Base-by-base conservation (phyloP, 371 early-diverging fungal genomes). In the Apophysomyces ossiformis region DNA sequence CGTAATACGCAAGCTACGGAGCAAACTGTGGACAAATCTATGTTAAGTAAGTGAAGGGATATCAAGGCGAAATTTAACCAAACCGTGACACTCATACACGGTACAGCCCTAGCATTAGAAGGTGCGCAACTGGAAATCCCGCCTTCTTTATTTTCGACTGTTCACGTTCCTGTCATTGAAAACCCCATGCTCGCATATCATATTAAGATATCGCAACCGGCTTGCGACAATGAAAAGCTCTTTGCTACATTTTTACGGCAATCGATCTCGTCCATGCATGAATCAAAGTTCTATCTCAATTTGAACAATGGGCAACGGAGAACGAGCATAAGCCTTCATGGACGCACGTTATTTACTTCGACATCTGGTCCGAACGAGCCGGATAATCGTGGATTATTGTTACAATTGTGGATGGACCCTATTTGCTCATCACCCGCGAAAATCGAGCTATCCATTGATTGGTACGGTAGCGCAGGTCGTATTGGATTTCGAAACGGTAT, bases 371-470 rank as follows among this genome's bases (percentile, higher is more conserved):
- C 61, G 61, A 68, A 44, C 45, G 69, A 64, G 72, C 79, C 69
- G 1, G 68, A 78, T 56, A 60, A 71, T 39, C 69, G 70, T 9
- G 93, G 93, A 5, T 69, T 91, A 0, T 68, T 80, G 12, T 70
- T 93, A 37, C 89, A 90, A 41, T 67, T 93, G 44, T 91, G 91
- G 90, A 85, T 85, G 72, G 92, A 92, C 63, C 85, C 91, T 2
- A 78, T 73, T 0, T 87, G 86, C 39, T 67, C 79, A 12, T 73
- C 82, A 2, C 87, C 87, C 0, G 56, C 88, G 11, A 71, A 81
- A 5, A 36, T 93, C 5, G 78, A 83, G 32, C 66, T 92, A 35
- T 69, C 74, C 1, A 79, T 92, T 35, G 90, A 92, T 75, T 88
- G 82, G 85, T 92, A 92, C 69, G 90, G 91, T 15, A 89, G 91